A percentile compares a stretch with the other conserved stretches of the same genome.
Conservation (phyloP, 768 basidiomycete species). For the Ramaria sp. region DNA sequence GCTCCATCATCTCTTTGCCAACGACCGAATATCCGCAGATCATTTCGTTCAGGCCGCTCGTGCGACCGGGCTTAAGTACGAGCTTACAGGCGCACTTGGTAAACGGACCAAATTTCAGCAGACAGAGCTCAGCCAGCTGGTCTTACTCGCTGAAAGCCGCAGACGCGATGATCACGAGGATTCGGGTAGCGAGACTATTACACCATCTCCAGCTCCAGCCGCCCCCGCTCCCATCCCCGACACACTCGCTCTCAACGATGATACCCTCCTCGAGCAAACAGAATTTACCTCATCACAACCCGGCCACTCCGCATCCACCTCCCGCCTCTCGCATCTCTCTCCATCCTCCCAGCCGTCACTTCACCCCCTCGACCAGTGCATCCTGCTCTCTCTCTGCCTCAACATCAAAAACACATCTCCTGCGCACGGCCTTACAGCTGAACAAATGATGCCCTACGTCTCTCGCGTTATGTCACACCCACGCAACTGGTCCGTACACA, state of each 20-base stretch:
- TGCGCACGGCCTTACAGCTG: constrained; percentile 77
- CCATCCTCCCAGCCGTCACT: constrained; percentile 78
- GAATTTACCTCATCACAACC: constrained; percentile 68
- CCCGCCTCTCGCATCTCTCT: constrained; percentile 59
- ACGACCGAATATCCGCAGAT: constrained; percentile 70
- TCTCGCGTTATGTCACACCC: constrained; percentile 83
- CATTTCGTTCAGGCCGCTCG: constrained; percentile 69
- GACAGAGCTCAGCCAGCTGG: constrained; percentile 76
- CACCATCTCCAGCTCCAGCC: neutral
- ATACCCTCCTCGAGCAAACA: constrained; percentile 91
- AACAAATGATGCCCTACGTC: constrained; percentile 91
- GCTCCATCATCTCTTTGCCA: constrained; percentile 61
- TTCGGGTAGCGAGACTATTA: neutral
- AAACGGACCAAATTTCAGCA: constrained; percentile 92
- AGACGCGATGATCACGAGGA: constrained; percentile 22
- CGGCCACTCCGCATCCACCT: constrained; percentile 18
- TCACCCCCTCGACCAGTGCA: constrained; percentile 88
- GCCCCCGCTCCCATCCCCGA: constrained; percentile 42
- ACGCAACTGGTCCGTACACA: constrained; percentile 91
- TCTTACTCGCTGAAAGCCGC: constrained; percentile 85
- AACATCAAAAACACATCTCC: constrained; percentile 87
- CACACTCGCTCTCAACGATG: constrained; percentile 81
- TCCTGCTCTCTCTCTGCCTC: constrained; percentile 83
- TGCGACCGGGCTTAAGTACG: constrained; percentile 73
- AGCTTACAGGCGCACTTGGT: constrained; percentile 87